Conservation (phyloP, 2,329 filamentous ascomycete species). For the Diplocarpon mali region DNA sequence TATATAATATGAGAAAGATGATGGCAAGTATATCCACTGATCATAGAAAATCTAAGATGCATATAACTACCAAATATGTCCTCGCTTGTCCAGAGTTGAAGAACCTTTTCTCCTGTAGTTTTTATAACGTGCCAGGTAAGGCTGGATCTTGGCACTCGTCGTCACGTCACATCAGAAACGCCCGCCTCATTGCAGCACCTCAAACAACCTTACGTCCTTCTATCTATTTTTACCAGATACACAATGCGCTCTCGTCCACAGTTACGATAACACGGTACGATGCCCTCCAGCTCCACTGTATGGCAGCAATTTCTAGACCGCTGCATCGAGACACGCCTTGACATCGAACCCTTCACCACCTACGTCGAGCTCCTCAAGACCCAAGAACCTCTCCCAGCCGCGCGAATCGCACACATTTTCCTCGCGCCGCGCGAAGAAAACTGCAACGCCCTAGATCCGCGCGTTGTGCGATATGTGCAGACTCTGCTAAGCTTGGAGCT, state of each 20-base stretch:
- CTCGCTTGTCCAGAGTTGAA: too few species aligned
- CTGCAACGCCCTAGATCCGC: slow-evolving; percentile 42
- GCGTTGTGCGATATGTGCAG: slow-evolving; percentile 48
- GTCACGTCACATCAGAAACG: too few species aligned
- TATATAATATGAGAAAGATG: too few species aligned
- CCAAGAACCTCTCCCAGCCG: slow-evolving; percentile 40
- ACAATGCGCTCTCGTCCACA: neutral
- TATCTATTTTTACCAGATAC: neutral
- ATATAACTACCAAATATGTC: too few species aligned
- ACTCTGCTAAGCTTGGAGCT: slow-evolving; percentile 39
- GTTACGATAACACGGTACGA: neutral
- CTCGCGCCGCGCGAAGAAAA: slow-evolving; percentile 39
- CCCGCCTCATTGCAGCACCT: too few species aligned
- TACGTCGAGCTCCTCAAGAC: slow-evolving; percentile 39
- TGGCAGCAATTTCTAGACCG: slow-evolving; percentile 34
- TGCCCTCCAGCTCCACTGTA: slow-evolving; percentile 5
- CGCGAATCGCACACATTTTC: slow-evolving; percentile 45
- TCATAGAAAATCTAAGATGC: too few species aligned
- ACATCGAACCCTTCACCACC: slow-evolving; percentile 40
- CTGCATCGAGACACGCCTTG: slow-evolving; percentile 41
- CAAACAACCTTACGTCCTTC: too few species aligned
- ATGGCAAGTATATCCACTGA: too few species aligned
- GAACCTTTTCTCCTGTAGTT: too few species aligned
- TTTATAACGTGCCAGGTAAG: too few species aligned
- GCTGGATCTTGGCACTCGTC: too few species aligned